Evolutionary conservation across 257 asterid species (phyloP), one percentile per base, ranked within the genome.

Genomic region (Sherardia arvensis): DNA sequence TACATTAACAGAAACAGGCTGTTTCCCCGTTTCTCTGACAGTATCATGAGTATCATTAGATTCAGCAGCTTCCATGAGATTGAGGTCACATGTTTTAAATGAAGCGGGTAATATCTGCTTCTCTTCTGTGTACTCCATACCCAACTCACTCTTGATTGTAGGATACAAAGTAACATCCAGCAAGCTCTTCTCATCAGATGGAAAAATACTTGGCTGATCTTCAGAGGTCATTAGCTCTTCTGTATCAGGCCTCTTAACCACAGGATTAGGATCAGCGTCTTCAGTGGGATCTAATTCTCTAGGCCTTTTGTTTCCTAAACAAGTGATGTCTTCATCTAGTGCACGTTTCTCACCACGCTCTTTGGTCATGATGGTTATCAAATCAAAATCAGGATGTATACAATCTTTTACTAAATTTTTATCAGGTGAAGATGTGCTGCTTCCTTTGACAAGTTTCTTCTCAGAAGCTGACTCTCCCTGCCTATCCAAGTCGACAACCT

Each of bases 41-140:
- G 82, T 71, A 22, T 70, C 80, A 56, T 75, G 87, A 74, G 72
- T 81, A 72, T 83, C 91, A 34, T 70, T 69, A 45, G 66, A 76
- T 65, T 91, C 96, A 76, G 80, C 77, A 56, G 81, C 73, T 75
- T 86, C 97, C 74, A 73, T 71, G 62, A 84, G 94, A 79, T 93
- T 90, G 74, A 93, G 86, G 76, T 93, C 99, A 4, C 87, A 92
- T 21, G 91, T 85, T 77, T 89, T 90, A 43, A 87, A 90, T 73
- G 97, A 85, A 67, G 85, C 76, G 0, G 93, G 87, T 73, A 82
- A 79, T 26, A 85, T 77, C 67, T 82, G 87, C 64, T 79, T 87
- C 77, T 81, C 94, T 78, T 79, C 82, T 43, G 84, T 60, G 73
- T 75, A 79, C 49, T 77, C 85, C 65, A 47, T 61, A 26, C 70